A percentile compares a stretch with the other conserved stretches of the same genome.
These are phyloP conservation scores for Fusarium xyrophilum DNA, from an alignment of 2,329 filamentous ascomycete genomes.

Conservation along the genomic window DNA sequence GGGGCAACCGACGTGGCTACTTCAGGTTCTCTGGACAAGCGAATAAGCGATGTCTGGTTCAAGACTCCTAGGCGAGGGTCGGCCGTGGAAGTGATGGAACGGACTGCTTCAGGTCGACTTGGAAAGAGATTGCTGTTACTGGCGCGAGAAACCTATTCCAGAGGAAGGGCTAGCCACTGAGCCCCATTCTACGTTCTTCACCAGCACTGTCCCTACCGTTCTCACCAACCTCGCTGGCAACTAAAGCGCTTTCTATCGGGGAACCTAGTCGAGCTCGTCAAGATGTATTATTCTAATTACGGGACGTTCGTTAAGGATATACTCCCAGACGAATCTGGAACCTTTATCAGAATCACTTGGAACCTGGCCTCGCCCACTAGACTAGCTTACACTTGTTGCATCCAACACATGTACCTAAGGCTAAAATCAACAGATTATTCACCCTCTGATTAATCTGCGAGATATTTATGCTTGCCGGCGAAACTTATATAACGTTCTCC, in stretches of 20 bases:
- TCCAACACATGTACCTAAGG: accelerated
- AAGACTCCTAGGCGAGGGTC: not conserved
- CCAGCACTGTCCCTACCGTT: not conserved
- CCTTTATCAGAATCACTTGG: not conserved
- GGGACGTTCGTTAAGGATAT: accelerated
- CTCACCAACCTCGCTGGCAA: accelerated
- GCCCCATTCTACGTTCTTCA: not conserved
- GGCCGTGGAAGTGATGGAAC: not conserved
- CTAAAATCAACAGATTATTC: accelerated
- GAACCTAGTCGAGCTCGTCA: no score
- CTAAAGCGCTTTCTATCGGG: not conserved
- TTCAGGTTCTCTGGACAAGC: not conserved
- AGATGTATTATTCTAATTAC: accelerated
- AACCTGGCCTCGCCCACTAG: no score
- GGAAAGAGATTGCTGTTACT: not conserved
- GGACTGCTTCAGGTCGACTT: not conserved
- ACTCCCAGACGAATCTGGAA: accelerated
- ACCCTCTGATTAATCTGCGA: accelerated
- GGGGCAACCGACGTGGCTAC: not conserved
- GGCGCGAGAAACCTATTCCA: not conserved
- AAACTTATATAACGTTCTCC: accelerated
- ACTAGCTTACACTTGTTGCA: accelerated
- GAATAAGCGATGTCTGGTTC: accelerated
- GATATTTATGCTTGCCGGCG: accelerated
- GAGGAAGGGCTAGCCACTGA: not conserved